Evolutionary conservation across 1,284 basidiomycete species (phyloP), one percentile per base, ranked within the genome.

Genomic region (Heterobasidion irregulare): DNA sequence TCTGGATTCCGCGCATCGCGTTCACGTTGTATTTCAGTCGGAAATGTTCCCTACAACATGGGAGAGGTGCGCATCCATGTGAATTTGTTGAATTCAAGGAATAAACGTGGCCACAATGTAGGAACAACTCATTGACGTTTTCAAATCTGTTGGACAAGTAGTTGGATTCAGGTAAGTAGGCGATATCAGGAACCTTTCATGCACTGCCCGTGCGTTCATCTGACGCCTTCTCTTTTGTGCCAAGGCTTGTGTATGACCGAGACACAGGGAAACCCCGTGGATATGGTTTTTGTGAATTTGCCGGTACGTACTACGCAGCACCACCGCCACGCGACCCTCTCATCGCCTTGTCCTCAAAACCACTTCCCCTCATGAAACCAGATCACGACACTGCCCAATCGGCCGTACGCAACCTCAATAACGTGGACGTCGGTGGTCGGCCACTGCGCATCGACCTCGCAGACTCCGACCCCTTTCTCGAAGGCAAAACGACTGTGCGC

Each of bases 241-340:
- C 26, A 35, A 95, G 94, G 66, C 83, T 97, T 60, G 95, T 98
- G 53, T 98, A 94, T 72, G 96, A 99, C 75, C 79, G 92, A 63
- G 91, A 94, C 57, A 97, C 94, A 16, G 94, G 95, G 56, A 94
- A 96, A 70, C 92, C 94, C 51, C 94, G 92, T 72, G 96, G 97
- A 13, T 99, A 97, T 68, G 96, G 95, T 12, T 98, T 98, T 68
- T 95, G 94, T 75, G 94, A 97, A 79, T 98, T 94, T 69, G 86
- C 90, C 64, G 93, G 93, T 94, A 78, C 70, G 82, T 77, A 12
- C 46, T 47, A 16, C 46, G 46, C 8, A 47, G n/a, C 46, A 16
- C 26, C 46, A 47, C 46, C 46, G 46, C 46, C 26, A 10, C 38
- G 8, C 38, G 46, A 16, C 46, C 41, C 26, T 47, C 9, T 12